Percentiles rank a stretch among this genome's conserved stretches.
phyloP scores from a whole-genome alignment of 306 rosid species.

The Casuarina glauca region DNA sequence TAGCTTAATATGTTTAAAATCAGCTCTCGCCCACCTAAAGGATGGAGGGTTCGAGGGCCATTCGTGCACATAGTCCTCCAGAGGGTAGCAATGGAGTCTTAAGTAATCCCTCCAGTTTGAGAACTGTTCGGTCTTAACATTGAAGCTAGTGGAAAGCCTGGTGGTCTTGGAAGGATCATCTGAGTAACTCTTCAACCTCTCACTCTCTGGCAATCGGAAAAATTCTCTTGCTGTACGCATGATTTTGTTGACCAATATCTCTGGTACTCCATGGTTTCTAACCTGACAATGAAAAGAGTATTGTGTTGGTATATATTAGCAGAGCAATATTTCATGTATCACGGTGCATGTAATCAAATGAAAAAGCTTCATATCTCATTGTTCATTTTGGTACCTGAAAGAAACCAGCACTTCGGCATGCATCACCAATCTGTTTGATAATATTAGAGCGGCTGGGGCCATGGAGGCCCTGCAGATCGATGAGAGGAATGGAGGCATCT shows the following conservation, averaged over 20 bases:
- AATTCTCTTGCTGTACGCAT: conserved; percentile 34
- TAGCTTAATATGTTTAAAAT: not conserved
- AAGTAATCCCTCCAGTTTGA: conserved; percentile 58
- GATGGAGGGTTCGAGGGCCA: conserved; percentile 55
- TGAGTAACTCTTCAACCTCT: conserved; percentile 53
- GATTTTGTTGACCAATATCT: conserved; percentile 14
- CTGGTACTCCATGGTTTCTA: conserved; percentile 47
- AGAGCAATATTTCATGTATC: not conserved
- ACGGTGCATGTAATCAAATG: not conserved
- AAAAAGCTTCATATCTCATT: not conserved
- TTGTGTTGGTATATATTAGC: not conserved
- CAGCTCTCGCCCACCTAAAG: conserved; percentile 30
- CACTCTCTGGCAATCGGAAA: conserved; percentile 45
- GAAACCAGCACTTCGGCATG: conserved; percentile 46
- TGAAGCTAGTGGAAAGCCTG: conserved; percentile 55
- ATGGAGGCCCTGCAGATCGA: conserved; percentile 43
- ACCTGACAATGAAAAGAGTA: conserved; percentile 25
- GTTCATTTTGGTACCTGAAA: conserved; percentile 33
- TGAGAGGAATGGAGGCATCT: conserved; percentile 31
- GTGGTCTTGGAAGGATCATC: conserved; percentile 51
- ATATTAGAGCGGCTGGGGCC: conserved; percentile 37
- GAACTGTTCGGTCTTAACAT: conserved; percentile 43
- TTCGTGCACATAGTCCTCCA: conserved; percentile 37
- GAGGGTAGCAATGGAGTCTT: conserved; percentile 50
- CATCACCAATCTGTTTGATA: conserved; percentile 39